Evolutionary conservation across 768 basidiomycete species (phyloP), one percentile per base, ranked within the genome.

Genomic region (Suillus plorans): DNA sequence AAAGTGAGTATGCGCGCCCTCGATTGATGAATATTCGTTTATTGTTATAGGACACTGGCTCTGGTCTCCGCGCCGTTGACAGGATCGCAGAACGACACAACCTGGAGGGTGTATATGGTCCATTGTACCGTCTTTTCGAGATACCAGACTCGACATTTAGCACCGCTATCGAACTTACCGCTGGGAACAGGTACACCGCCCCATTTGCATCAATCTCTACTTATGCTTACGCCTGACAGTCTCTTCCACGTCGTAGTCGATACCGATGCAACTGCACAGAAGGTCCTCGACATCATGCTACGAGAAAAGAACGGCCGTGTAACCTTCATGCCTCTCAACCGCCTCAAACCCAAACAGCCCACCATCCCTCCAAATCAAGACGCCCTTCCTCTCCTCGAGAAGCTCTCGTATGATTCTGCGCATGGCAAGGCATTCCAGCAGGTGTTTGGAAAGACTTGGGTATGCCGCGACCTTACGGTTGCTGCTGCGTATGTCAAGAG

Each of bases 231-330:
- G 22, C 4, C 8, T 45, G 36, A 4, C 75, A 96, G 97, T 72
- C 79, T 99, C 34, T 99, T 98, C 81, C 97, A 99, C 70, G 90
- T 99, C 47, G 97, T 99, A 1, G 97, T 99, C 65, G 97, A 99
- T 74, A 92, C 85, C n/a, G 97, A 99, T 72, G 90, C 89, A 50
- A 99, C 95, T 0, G 97, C 95, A 1, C 89, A 89, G 3, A 87
- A 85, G 72, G 89, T 99, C n/a, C 86, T 99, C 14, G 92, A 97
- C 22, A 81, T 91, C 68, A 98, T 99, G 97, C 80, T 95, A 70
- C 89, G 89, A 71, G 95, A 99, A 74, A 94, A 92, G 74, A 91
- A 88, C 13, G 97, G 97, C 2, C 89, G 97, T 60, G 92, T 99
- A 9, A 99, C 97, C 0, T 98, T 99, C 79, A 96, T 99, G 90